Conservation (phyloP, 257 asterid genomes). For the Haberlea rhodopensis region DNA sequence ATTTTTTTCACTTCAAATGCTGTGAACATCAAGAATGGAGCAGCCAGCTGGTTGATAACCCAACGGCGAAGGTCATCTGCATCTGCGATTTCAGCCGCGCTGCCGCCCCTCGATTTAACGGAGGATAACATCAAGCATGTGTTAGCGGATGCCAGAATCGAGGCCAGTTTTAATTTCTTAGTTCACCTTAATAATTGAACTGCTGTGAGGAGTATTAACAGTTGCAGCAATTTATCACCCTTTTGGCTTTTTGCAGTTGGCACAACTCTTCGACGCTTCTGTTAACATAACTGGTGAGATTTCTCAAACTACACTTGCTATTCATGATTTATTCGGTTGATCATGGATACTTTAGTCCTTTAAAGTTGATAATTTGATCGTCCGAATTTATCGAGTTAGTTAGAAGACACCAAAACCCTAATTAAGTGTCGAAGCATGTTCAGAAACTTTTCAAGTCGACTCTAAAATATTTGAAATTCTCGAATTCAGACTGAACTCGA, state of each 20-base stretch:
- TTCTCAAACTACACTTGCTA: too few species aligned
- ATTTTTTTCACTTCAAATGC: constrained; percentile 26
- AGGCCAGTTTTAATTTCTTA: constrained; percentile 39
- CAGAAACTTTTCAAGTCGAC: too few species aligned
- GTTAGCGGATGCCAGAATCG: constrained; percentile 57
- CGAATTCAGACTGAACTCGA: too few species aligned
- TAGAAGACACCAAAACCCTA: too few species aligned
- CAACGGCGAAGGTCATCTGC: constrained; percentile 26
- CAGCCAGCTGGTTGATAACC: constrained; percentile 4
- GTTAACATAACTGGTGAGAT: constrained; percentile 81
- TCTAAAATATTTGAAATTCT: background rate
- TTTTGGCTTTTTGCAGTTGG: constrained; percentile 53
- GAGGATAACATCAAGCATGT: constrained; percentile 74
- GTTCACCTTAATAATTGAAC: background rate
- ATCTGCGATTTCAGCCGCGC: constrained; percentile 44
- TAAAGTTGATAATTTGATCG: too few species aligned
- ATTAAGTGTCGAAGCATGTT: too few species aligned
- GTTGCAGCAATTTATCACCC: background rate
- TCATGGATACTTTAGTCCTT: background rate
- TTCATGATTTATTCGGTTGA: too few species aligned
- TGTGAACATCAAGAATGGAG: constrained; percentile 31
- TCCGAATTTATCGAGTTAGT: too few species aligned
- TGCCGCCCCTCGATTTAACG: constrained; percentile 62
- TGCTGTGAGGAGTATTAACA: background rate
- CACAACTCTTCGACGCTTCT: constrained; percentile 73